Evolutionary conservation across 75 land plant species (phyloP), one percentile per base, ranked within the genome.

Genomic region (Picea sitchensis): DNA sequence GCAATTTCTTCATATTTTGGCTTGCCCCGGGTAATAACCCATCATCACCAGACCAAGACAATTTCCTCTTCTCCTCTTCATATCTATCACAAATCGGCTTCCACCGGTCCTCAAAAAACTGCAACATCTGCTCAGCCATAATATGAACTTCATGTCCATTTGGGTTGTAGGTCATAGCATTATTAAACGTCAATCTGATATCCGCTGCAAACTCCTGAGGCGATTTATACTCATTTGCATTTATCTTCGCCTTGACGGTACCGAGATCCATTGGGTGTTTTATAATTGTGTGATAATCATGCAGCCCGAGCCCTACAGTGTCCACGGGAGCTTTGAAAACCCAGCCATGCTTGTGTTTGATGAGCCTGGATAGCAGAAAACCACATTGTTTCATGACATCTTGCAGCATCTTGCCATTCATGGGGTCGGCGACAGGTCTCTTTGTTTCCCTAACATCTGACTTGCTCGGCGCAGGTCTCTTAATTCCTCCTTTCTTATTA

Each of bases 221-320:
- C 9, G 81, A 57, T 2, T 59, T 4, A 75, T 92, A 92, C 12
- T 79, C 60, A 17, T 69, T 56, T 68, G 72, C 81, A 21, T 77
- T 73, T 7, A 92, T 78, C 62, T 80, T 85, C 68, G 79, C 18
- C 78, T 93, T 95, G 4, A 89, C 83, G 0, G 97, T 94, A 58
- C 98, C 98, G 0, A 95, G 84, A 86, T 95, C 98, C 98, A 95
- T 95, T 9, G 98, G 97, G 9, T 78, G 62, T 79, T 87, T 90
- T 18, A 96, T 86, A 6, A 96, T 86, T 23, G 78, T 65, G 51
- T 84, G 76, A 82, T 96, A 96, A 59, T 96, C 99, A 64, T 87
- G 92, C 8, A 96, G 82, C 6, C 87, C 87, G 77, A 92, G 69
- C 54, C 83, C 87, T 17, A 80, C 86, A 2, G 85, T 89, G 81